Evolutionary conservation across 352 stramenopile genomes (phyloP).

Genomic region (Globisporangium nagaii): DNA sequence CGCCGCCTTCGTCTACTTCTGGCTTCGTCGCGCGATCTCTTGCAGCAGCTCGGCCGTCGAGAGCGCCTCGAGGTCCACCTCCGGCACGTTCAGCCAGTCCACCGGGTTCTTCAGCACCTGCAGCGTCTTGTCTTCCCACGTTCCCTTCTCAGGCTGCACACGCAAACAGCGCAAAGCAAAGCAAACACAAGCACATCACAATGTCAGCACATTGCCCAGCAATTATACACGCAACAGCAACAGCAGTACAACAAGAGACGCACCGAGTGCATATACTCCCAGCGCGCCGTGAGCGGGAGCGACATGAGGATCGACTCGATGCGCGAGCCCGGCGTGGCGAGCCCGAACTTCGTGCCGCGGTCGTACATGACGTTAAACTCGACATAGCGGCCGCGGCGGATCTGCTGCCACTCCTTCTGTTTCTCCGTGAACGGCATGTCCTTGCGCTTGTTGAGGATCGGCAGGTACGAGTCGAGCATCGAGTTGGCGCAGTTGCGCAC

Average conservation of each 20-base stretch:
- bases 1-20: slow-evolving; percentile 14
- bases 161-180: slow-evolving; percentile 13
- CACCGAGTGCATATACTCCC: slow-evolving; percentile 92
- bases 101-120: slow-evolving; percentile 91
- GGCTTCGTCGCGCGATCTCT: slow-evolving; percentile 72
- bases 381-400: slow-evolving; percentile 95
- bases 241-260: slow-evolving; percentile 3
- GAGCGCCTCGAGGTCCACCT: slow-evolving; percentile 61
- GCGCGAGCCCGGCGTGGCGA: slow-evolving; percentile 93
- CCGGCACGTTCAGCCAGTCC: slow-evolving; percentile 90
- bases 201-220: neutral
- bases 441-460: slow-evolving; percentile 95
- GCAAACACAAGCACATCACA: neutral
- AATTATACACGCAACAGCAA: neutral
- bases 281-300: slow-evolving; percentile 94
- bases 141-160: slow-evolving; percentile 78
- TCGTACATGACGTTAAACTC: slow-evolving; percentile 99
- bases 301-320: slow-evolving; percentile 99
- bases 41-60: slow-evolving; percentile 70
- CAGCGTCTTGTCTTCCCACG: slow-evolving; percentile 91
- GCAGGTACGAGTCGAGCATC: slow-evolving; percentile 92
- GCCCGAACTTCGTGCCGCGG: slow-evolving; percentile 96
- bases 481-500: slow-evolving; percentile 73
- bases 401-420: slow-evolving; percentile 98
- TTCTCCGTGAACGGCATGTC: slow-evolving; percentile 93